Base-by-base conservation (phyloP, 768 basidiomycete species). In the Amanita muscaria region DNA sequence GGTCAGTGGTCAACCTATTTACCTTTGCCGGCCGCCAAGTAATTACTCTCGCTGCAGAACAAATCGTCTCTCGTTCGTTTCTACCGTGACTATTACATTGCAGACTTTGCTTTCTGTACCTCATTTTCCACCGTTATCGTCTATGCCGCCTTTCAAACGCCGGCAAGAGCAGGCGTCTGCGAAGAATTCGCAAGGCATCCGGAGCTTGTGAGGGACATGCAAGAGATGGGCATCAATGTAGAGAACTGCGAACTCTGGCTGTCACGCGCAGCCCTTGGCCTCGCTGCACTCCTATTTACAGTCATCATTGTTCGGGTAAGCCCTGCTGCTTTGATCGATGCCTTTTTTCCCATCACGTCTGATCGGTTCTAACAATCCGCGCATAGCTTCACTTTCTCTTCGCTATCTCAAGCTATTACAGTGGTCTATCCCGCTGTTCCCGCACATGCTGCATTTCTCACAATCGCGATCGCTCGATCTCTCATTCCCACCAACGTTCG, bases 221-320 rank as follows among this genome's bases (percentile, higher is more conserved):
- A 74, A 40, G 81, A 84, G 56, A 72, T 83, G 55, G 86, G 85
- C 0, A 67, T 88, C 53, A 83, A 73, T 53, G 61, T 84, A 33
- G 86, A 88, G 62, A 86, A 87, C 51, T 89, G 88, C 57, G 87
- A 89, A 56, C 70, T 73, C 46, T 86, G 82, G 81, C 71, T 87
- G 37, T 83, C 82, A 57, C 70, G 77, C 31, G 81, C 75, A 6
- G 70, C 80, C 24, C 58, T 83, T 47, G 79, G 67, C 0, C 68
- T 76, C 25, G 64, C 86, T 38, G 76, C 69, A 1, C 58, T 78
- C 34, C 72, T 83, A 63, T 67, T 77, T 35, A 62, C 86, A 27
- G 57, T 83, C 49, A 73, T 82, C 44, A 70, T 83, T 53, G 60
- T 86, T 42, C 69, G 84, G 51, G 85, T 88, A 58, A 61, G 80